phyloP scores from a whole-genome alignment of 1,139 yeast species.

The Debaryomyces udenii region DNA sequence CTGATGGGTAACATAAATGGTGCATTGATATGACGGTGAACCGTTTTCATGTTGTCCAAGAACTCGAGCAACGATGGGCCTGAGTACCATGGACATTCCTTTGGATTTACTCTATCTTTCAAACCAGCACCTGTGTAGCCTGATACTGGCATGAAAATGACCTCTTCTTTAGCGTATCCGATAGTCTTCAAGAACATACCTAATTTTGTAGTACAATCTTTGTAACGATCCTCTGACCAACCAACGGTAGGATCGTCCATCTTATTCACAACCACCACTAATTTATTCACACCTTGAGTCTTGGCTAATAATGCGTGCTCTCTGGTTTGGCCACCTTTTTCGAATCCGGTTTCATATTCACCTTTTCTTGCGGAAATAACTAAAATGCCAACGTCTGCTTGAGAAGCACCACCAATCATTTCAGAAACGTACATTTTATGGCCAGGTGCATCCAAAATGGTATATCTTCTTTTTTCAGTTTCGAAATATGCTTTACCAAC shows the following conservation, averaged over 20 bases:
- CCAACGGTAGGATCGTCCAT: conserved; percentile 98
- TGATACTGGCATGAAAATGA: conserved; percentile 93
- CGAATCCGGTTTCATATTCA: conserved; percentile 98
- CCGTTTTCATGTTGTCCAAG: conserved; percentile 79
- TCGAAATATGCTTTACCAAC: conserved; percentile 98
- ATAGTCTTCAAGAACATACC: conserved; percentile 80
- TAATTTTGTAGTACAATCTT: conserved; percentile 88
- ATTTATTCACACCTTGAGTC: conserved; percentile 95
- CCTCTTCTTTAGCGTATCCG: conserved; percentile 87
- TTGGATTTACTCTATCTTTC: conserved; percentile 75
- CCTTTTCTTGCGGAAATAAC: conserved; percentile 98
- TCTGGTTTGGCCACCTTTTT: conserved; percentile 98
- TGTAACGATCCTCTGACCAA: conserved; percentile 96
- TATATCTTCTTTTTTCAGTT: conserved; percentile 96
- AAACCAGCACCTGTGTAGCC: conserved; percentile 98
- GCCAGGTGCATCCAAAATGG: conserved; percentile 98
- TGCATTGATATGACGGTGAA: conserved; percentile 85
- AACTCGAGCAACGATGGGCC: conserved; percentile 93
- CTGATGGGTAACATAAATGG: conserved; percentile 97
- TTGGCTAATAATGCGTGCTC: conserved; percentile 97
- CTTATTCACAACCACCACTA: conserved; percentile 92
- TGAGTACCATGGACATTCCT: conserved; percentile 86
- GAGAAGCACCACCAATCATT: conserved; percentile 99
- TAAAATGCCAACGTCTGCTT: conserved; percentile 96
- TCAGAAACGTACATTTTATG: conserved; percentile 98